Percentiles rank a stretch among this genome's conserved stretches.
Evolutionary conservation across 768 basidiomycete species (phyloP).

Genomic region (Inosperma sp.): DNA sequence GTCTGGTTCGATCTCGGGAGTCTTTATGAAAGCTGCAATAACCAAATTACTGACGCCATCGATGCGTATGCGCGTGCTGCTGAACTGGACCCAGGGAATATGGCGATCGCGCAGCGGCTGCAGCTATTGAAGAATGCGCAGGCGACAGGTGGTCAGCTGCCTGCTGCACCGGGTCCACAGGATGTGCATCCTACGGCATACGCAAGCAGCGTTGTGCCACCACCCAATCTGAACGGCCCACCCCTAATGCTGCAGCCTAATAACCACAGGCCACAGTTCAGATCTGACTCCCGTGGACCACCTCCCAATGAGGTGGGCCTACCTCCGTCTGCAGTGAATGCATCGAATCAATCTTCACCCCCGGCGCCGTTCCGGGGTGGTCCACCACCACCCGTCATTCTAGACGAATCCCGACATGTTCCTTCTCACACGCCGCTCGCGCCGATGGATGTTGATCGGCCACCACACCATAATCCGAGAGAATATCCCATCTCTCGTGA

Average conservation of each 20-base stretch:
- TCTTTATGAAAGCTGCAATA: conserved; percentile 97
- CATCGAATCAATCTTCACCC: conserved; percentile 42
- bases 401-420: conserved; percentile 69
- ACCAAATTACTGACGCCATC: conserved; percentile 97
- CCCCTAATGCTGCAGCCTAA: conserved; percentile 58
- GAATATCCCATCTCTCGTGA: conserved; percentile 55
- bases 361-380: conserved; percentile 76
- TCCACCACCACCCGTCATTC: conserved; percentile 74
- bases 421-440: conserved; percentile 69
- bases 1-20: conserved; percentile 98
- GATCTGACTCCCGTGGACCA: conserved; percentile 66
- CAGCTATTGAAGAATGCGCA: conserved; percentile 77
- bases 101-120: conserved; percentile 76
- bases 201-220: conserved; percentile 69
- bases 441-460: conserved; percentile 72
- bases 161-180: conserved; percentile 87
- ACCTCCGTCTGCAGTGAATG: conserved; percentile 52
- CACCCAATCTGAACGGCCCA: conserved; percentile 57
- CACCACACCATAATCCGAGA: conserved; percentile 43
- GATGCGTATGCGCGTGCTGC: conserved; percentile 95
- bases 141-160: conserved; percentile 65
- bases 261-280: conserved; percentile 51
- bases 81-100: conserved; percentile 87
- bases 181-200: conserved; percentile 97
- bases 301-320: conserved; percentile 51